Percentiles rank a stretch among this genome's conserved stretches.
Evolutionary conservation across 768 basidiomycete species (phyloP).

Genomic region (Naganishia randhawae): DNA sequence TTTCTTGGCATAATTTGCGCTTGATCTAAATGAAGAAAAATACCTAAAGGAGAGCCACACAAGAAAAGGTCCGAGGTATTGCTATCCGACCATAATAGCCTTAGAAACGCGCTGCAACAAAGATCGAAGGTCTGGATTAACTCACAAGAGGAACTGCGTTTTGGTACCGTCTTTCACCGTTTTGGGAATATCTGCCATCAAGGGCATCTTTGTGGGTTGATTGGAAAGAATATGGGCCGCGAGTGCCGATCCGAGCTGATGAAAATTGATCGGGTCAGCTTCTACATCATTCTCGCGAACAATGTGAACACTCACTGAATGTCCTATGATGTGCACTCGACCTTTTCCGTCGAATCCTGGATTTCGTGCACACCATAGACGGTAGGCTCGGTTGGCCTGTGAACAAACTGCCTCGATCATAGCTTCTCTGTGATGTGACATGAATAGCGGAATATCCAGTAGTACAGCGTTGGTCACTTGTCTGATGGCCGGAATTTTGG

Average conservation of each 20-base stretch:
- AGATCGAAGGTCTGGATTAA: background rate
- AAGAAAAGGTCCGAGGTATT: slow-evolving; percentile 52
- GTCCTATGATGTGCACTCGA: slow-evolving; percentile 53
- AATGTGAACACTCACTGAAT: slow-evolving; percentile 46
- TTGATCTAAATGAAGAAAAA: slow-evolving; percentile 55
- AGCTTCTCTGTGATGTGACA: slow-evolving; percentile 53
- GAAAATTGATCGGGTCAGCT: slow-evolving; percentile 10
- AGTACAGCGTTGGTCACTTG: slow-evolving; percentile 54
- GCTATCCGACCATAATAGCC: slow-evolving; percentile 5
- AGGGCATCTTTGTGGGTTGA: slow-evolving; percentile 53
- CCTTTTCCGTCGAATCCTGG: slow-evolving; percentile 52
- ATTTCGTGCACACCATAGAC: slow-evolving; percentile 54
- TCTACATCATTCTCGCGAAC: too few species aligned
- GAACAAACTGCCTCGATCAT: slow-evolving; percentile 55
- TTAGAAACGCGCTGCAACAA: slow-evolving; percentile 16
- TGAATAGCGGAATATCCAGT: slow-evolving; percentile 55
- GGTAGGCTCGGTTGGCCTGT: slow-evolving; percentile 53
- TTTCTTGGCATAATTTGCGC: slow-evolving; percentile 54
- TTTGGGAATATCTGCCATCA: slow-evolving; percentile 49
- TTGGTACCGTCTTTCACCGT: slow-evolving; percentile 42
- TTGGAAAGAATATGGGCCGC: slow-evolving; percentile 53
- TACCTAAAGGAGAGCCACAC: slow-evolving; percentile 53
- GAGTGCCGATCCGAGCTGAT: slow-evolving; percentile 52
- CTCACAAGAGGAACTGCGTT: slow-evolving; percentile 50
- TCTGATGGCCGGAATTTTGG: slow-evolving; percentile 54